Evolutionary conservation across 345 rosid genomes (phyloP).

Genomic region (Theobroma cacao): DNA sequence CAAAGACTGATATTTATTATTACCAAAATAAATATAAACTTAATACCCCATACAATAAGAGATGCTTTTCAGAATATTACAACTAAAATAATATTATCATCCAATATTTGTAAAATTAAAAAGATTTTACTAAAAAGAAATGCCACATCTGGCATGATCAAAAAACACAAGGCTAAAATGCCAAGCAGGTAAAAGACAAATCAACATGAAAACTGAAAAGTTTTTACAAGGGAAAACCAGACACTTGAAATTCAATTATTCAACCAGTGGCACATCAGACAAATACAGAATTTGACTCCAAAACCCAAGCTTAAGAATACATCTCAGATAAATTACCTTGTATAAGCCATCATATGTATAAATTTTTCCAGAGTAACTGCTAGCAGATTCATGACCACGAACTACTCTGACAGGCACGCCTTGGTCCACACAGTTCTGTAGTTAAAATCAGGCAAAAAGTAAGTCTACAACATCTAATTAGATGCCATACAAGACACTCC

Average conservation of each 20-base stretch:
- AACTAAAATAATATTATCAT: neutral
- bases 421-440: slow-evolving; percentile 72
- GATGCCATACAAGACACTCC: neutral
- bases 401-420: slow-evolving; percentile 71
- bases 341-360: slow-evolving; percentile 95
- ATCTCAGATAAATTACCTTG: slow-evolving; percentile 42
- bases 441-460: slow-evolving; percentile 12
- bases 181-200: neutral
- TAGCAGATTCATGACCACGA: slow-evolving; percentile 70
- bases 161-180: neutral
- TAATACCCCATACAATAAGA: neutral
- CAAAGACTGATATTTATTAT: neutral
- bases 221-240: neutral
- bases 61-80: neutral
- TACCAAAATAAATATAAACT: neutral
- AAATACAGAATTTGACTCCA: neutral
- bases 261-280: neutral
- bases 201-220: neutral
- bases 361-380: slow-evolving; percentile 67
- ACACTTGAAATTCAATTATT: neutral
- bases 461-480: neutral
- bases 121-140: neutral
- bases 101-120: neutral
- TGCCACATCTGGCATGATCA: neutral
- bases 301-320: neutral